Percentiles rank a stretch among this genome's conserved stretches.
phyloP scores from a whole-genome alignment of 1,139 yeast genomes.

The Blastobotrys arbuscula region DNA sequence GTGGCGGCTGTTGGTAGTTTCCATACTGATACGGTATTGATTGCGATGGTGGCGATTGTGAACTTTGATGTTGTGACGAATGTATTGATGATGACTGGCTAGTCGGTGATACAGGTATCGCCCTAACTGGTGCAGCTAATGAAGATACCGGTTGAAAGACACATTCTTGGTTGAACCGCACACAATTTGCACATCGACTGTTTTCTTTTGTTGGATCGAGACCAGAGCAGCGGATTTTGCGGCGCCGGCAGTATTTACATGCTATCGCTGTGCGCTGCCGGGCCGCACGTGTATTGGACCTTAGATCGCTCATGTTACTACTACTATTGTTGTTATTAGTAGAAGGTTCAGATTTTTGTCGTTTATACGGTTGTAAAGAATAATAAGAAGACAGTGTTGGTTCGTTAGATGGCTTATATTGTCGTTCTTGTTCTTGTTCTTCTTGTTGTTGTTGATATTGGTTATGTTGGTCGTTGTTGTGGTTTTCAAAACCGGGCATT shows the following conservation, averaged over 20 bases:
- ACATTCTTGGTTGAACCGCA: slow-evolving; percentile 32
- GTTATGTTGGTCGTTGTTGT: not conserved
- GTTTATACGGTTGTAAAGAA: not conserved
- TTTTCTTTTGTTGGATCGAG: slow-evolving; percentile 25
- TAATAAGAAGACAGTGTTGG: not conserved
- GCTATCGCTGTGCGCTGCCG: slow-evolving; percentile 16
- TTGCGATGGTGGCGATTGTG: slow-evolving; percentile 12
- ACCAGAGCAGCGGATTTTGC: slow-evolving; percentile 34
- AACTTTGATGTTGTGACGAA: not conserved
- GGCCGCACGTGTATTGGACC: too few species aligned
- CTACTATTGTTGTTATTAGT: not conserved
- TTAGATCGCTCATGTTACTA: not conserved
- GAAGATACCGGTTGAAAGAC: slow-evolving; percentile 35
- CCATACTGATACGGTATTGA: too few species aligned
- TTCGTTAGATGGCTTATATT: not conserved
- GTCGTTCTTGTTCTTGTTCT: not conserved
- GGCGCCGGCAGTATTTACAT: slow-evolving; percentile 14
- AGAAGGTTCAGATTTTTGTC: not conserved
- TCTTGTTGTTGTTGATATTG: not conserved
- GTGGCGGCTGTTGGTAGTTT: slow-evolving; percentile 5
- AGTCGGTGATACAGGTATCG: slow-evolving; percentile 16
- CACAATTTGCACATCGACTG: slow-evolving; percentile 32
- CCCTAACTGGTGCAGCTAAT: slow-evolving; percentile 25
- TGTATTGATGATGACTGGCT: not conserved
- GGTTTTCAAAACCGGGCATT: not conserved